A percentile compares a stretch with the other conserved stretches of the same genome.
phyloP scores from a whole-genome alignment of 805 yeast genomes.

The Hermanozyma aechmeae region DNA sequence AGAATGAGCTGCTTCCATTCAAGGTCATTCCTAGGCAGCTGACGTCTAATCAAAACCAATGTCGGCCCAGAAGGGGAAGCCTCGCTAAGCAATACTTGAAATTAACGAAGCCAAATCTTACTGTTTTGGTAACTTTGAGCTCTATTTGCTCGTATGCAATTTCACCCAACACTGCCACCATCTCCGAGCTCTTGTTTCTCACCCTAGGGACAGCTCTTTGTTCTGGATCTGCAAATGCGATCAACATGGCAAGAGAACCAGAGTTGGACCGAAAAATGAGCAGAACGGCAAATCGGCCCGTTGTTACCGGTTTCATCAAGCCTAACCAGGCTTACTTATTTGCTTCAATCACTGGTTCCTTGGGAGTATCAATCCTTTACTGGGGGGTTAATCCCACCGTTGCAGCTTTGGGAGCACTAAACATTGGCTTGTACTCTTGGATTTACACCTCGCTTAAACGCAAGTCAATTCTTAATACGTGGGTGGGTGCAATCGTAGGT shows the following conservation, averaged over 20 bases:
- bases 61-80: constrained; percentile 1
- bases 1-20: constrained; percentile 41
- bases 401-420: constrained; percentile 67
- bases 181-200: constrained; percentile 59
- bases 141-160: constrained; percentile 91
- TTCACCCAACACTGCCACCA: constrained; percentile 73
- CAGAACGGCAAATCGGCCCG: constrained; percentile 82
- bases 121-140: constrained; percentile 80
- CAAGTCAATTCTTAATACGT: constrained; percentile 76
- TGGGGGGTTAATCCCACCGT: constrained; percentile 83
- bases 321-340: constrained; percentile 72
- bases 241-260: constrained; percentile 95
- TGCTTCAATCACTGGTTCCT: constrained; percentile 63
- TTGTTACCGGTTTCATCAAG: constrained; percentile 72
- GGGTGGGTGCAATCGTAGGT: constrained; percentile 99
- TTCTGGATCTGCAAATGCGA: constrained; percentile 93
- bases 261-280: constrained; percentile 80
- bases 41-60: neutral
- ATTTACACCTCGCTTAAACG: constrained; percentile 86
- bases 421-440: constrained; percentile 83
- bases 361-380: constrained; percentile 62
- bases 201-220: constrained; percentile 81
- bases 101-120: constrained; percentile 83
- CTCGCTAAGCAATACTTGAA: constrained; percentile 54
- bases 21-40: constrained; percentile 36